A percentile compares a stretch with the other conserved stretches of the same genome.
These are phyloP conservation scores for Nemania sp. DNA, from an alignment of 2,329 filamentous ascomycete species.

Conservation along the genomic window DNA sequence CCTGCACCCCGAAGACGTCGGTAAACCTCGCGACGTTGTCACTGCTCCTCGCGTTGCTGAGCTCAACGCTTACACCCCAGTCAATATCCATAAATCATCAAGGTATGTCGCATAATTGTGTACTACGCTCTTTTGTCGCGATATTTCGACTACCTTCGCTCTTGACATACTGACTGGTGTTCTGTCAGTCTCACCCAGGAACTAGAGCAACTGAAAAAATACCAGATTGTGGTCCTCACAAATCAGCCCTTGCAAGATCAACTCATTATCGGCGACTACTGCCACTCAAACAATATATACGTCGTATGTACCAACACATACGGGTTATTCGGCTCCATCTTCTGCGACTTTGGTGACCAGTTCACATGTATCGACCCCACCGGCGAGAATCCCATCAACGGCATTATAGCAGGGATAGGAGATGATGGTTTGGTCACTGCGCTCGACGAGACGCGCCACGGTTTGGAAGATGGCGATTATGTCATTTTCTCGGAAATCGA, in stretches of 20 bases:
- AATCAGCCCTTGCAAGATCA: slow-evolving; percentile 80
- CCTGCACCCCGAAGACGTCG: slow-evolving; percentile 82
- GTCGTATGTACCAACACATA: slow-evolving; percentile 86
- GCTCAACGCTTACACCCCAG: slow-evolving; percentile 93
- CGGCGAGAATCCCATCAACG: slow-evolving; percentile 82
- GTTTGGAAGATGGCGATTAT: slow-evolving; percentile 93
- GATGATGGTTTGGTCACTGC: slow-evolving; percentile 90
- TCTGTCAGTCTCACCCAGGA: slow-evolving; percentile 69
- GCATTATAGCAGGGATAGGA: slow-evolving; percentile 88
- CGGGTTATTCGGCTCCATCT: slow-evolving; percentile 92
- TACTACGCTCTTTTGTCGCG: slow-evolving; percentile 6
- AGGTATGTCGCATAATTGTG: slow-evolving; percentile 45
- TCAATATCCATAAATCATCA: slow-evolving; percentile 70
- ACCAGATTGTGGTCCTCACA: slow-evolving; percentile 90
- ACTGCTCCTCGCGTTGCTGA: slow-evolving; percentile 90
- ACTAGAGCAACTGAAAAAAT: slow-evolving; percentile 81
- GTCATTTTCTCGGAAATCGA: slow-evolving; percentile 93
- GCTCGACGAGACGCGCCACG: slow-evolving; percentile 91
- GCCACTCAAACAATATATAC: slow-evolving; percentile 91
- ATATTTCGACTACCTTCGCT: neutral
- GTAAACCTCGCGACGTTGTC: slow-evolving; percentile 84
- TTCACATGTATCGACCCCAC: slow-evolving; percentile 90
- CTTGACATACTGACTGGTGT: slow-evolving; percentile 30
- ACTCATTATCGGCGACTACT: slow-evolving; percentile 84
- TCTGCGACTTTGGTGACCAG: slow-evolving; percentile 95